These are phyloP conservation scores for Penicillium steckii DNA, from an alignment of 495 filamentous ascomycete genomes.

Conservation along the genomic window DNA sequence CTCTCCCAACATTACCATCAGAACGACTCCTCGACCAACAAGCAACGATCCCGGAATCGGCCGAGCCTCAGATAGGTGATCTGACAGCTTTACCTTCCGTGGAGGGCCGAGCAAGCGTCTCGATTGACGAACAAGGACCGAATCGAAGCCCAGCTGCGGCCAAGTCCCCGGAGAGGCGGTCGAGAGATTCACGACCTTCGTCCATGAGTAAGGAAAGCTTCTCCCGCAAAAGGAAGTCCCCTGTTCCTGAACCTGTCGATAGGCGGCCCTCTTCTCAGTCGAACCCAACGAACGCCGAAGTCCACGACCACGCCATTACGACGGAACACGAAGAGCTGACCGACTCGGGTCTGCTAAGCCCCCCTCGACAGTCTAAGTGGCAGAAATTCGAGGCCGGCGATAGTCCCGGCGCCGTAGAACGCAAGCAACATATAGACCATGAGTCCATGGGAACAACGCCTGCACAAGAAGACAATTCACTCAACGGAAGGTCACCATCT, in stretches of 20 bases:
- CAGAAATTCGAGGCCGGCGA: slow-evolving; percentile 37
- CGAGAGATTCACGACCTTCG: slow-evolving; percentile 16
- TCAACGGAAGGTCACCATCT: slow-evolving; percentile 17
- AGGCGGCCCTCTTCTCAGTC: slow-evolving; percentile 20
- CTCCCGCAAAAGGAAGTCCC: slow-evolving; percentile 44
- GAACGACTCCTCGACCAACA: slow-evolving; percentile 51
- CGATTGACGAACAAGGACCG: slow-evolving; percentile 9
- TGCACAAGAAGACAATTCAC: slow-evolving; percentile 11
- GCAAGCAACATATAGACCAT: slow-evolving; percentile 17
- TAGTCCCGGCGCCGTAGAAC: slow-evolving; percentile 41
- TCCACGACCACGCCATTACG: slow-evolving; percentile 9
- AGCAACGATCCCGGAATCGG: slow-evolving; percentile 8
- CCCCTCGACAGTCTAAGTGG: slow-evolving; percentile 30
- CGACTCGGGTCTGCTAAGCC: slow-evolving; percentile 17
- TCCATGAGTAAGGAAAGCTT: slow-evolving; percentile 36
- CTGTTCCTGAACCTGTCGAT: slow-evolving; percentile 33
- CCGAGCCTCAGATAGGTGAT: slow-evolving; percentile 1
- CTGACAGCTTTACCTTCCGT: slow-evolving; percentile 21
- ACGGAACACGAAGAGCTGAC: slow-evolving; percentile 13
- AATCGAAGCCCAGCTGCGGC: slow-evolving; percentile 1
- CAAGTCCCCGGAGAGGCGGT: slow-evolving; percentile 21
- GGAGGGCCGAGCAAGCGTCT: slow-evolving; percentile 11
- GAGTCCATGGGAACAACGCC: slow-evolving; percentile 7
- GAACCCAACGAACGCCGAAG: slow-evolving; percentile 13
- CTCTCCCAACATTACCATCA: slow-evolving; percentile 58